phyloP scores from a whole-genome alignment of 176 grass and related monocot genomes.

The Phragmites australis region DNA sequence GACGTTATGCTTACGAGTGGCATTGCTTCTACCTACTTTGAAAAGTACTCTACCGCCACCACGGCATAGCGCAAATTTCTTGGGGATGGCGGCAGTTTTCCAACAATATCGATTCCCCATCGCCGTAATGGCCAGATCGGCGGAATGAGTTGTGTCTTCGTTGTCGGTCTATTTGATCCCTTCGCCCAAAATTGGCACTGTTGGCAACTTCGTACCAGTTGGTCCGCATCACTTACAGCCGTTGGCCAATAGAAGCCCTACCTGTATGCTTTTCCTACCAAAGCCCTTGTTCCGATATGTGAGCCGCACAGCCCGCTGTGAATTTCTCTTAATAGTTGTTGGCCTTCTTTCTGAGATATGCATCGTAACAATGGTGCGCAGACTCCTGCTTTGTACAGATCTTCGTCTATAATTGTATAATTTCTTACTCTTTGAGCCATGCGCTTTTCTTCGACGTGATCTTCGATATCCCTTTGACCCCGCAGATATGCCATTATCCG shows the following conservation, averaged over 20 bases:
- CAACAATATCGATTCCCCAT: neutral
- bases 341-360: neutral
- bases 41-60: neutral
- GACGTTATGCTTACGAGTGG: neutral
- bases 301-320: neutral
- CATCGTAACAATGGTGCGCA: neutral
- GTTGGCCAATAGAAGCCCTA: neutral
- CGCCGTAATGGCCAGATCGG: neutral
- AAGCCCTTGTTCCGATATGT: neutral
- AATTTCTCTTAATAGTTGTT: neutral
- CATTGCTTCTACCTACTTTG: neutral
- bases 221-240: neutral
- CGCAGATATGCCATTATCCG: no score
- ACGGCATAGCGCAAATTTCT: neutral
- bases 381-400: no score
- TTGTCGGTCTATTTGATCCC: no score
- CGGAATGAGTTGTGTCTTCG: neutral
- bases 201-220: no score
- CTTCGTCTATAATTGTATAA: neutral
- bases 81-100: neutral
- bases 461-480: no score
- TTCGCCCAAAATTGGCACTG: no score
- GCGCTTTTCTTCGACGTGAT: no score
- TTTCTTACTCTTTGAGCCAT: neutral
- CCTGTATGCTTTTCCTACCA: neutral